Percentiles rank a stretch among this genome's conserved stretches.
Conservation (phyloP, 192 early-diverging fungal species). For the Radiomyces spectabilis region DNA sequence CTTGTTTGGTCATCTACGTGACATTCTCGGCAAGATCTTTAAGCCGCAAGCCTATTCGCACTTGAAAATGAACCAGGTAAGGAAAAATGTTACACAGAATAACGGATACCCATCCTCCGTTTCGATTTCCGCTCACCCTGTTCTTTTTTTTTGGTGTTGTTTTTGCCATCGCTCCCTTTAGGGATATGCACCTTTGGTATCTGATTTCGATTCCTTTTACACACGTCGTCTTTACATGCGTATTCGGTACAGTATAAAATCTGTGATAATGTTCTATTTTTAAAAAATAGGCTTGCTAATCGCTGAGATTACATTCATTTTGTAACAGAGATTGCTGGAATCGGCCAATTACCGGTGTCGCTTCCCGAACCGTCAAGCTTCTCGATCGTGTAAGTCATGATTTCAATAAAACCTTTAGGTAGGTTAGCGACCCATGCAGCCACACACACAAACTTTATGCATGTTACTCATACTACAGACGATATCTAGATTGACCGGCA, state of each 20-base stretch:
- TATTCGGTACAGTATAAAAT: conserved; percentile 53
- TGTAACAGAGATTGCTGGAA: conserved; percentile 83
- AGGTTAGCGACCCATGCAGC: too few species aligned
- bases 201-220: conserved; percentile 91
- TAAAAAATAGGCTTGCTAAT: too few species aligned
- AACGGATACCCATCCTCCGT: neutral
- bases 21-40: conserved; percentile 70
- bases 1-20: conserved; percentile 74
- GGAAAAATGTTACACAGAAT: neutral
- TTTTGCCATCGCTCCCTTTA: conserved; percentile 10
- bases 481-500: conserved; percentile 71
- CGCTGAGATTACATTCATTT: too few species aligned
- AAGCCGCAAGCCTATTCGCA: conserved; percentile 55
- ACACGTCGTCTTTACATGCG: conserved; percentile 75
- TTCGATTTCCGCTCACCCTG: conserved; percentile 3
- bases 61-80: conserved; percentile 36
- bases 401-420: conserved; percentile 67
- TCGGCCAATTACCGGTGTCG: conserved; percentile 81
- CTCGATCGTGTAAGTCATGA: conserved; percentile 70
- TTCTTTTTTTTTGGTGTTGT: neutral
- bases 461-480: too few species aligned
- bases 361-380: conserved; percentile 70
- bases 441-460: too few species aligned
- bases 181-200: conserved; percentile 79
- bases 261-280: too few species aligned